Evolutionary conservation across 177 flowering plant species (phyloP).

Genomic region (Vitis hybrid): DNA sequence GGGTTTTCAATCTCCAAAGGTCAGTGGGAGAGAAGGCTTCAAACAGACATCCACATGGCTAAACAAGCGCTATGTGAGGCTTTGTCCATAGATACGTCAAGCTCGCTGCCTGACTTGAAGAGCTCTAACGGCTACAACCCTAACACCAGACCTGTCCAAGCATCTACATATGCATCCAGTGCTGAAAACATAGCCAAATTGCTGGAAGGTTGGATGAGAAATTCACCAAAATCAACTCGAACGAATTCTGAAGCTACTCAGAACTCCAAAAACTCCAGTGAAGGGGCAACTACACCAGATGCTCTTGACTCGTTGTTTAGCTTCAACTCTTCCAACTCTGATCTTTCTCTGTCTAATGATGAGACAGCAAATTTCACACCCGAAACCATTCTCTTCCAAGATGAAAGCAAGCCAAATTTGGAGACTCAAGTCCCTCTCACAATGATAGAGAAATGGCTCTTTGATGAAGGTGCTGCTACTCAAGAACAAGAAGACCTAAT

Average conservation of each 20-base stretch:
- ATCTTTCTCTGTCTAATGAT: conserved; percentile 25
- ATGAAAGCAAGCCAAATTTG: conserved; percentile 32
- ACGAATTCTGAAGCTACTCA: conserved; percentile 16
- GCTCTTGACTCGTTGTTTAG: conserved; percentile 32
- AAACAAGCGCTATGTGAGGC: conserved; percentile 71
- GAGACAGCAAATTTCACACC: conserved; percentile 17
- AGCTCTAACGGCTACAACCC: conserved; percentile 5
- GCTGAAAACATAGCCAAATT: conserved; percentile 68
- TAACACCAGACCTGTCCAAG: conserved; percentile 8
- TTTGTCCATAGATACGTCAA: conserved; percentile 46
- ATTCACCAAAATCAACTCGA: conserved; percentile 28
- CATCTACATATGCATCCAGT: conserved; percentile 54
- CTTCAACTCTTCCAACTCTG: conserved; percentile 35
- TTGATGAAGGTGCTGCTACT: conserved; percentile 45
- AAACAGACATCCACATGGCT: conserved; percentile 75
- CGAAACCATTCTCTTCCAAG: conserved; percentile 28
- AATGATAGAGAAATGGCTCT: conserved; percentile 67
- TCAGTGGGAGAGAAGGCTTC: conserved; percentile 88
- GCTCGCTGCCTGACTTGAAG: background rate
- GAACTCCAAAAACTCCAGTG: conserved; percentile 19
- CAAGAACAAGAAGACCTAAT: conserved; percentile 39
- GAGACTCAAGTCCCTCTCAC: conserved; percentile 33
- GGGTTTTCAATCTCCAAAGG: conserved; percentile 46
- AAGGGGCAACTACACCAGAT: conserved; percentile 25
- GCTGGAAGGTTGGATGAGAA: conserved; percentile 62